Evolutionary conservation across 768 basidiomycete genomes (phyloP), one percentile per base, ranked within the genome.

Genomic region (Pulveroboletus sp.): DNA sequence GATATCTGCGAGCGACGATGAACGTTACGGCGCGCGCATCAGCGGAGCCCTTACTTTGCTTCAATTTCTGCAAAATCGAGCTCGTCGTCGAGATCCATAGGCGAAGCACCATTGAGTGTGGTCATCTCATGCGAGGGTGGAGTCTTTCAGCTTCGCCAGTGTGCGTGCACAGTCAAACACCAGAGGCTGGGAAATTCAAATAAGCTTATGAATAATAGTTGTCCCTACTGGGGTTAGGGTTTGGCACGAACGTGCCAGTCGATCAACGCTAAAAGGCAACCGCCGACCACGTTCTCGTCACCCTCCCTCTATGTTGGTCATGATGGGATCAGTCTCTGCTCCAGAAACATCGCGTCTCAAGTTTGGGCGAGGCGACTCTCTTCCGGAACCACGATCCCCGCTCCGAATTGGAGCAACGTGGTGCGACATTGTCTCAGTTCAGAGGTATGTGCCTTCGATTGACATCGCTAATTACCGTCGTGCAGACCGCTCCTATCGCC

Each of bases 61-160:
- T 93, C 91, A 56, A 95, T 91, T 65, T 93, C 91, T 40, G 85
- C 80, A 65, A 85, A 93, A 68, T 93, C 91, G 60, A 92, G 89
- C 47, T 79, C 81, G 42, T 86, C 82, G 52, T 80, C 79, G 57
- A 72, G 66, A 56, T 69, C 63, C 44, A 58, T 53, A 43, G 67
- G 57, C 32, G 57, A 53, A 33, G 51, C 43, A 49, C 63, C 67
- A 46, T 70, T 73, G 37, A 73, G 57, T 57, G 70, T 66, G 51
- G 79, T 67, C 81, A 83, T 71, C 74, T 67, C 71, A 72, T 31
- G 26, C 32, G n/a, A 36, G 28, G 46, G 30, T 32, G 37, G 46
- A 39, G 30, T 50, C 43, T 38, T 32, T 32, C 30, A 33, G 43
- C 8, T 17, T n/a, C n/a, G 35, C 6, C 12, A 47, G 37, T 5